Evolutionary conservation across 2,329 filamentous ascomycete genomes (phyloP), one percentile per base, ranked within the genome.

Genomic region (Tympanopsis confertula): DNA sequence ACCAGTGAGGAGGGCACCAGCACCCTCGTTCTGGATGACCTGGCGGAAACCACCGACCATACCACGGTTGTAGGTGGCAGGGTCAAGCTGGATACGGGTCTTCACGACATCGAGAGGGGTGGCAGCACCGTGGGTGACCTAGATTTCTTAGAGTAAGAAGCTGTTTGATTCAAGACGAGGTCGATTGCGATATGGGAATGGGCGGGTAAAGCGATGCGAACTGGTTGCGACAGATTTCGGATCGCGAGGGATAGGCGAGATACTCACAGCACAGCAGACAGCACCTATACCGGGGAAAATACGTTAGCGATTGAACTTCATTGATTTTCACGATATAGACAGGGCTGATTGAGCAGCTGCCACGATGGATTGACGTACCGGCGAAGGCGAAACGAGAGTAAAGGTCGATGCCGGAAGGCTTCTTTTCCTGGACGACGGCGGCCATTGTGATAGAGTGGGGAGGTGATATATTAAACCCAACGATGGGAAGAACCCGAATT

Each of bases 71-170:
- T 85, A 85, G 57, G 76, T 83, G 50, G 58, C 69, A 45, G 80
- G 81, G 64, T 85, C 80, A 53, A 85, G 78, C 65, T 86, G 81
- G 59, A 85, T 85, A 61, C 78, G 71, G 50, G 81, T 86, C 74
- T 86, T 85, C 68, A 86, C 79, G 62, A 82, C 78, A 71, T 82
- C 78, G 58, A 82, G 76, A 47, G 78, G 78, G 50, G 78, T 82
- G 53, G 82, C 68, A 54, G 68, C 74, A 56, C 78, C 78, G 64
- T 82, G 78, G 48, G 78, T 82, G 58, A 82, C 63, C 45, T 74
- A 74, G 59, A n/a, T n/a, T n/a, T n/a, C n/a, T n/a, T n/a, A n/a
- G n/a, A n/a, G n/a, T n/a, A n/a, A n/a, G n/a, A n/a, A n/a, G n/a
- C n/a, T n/a, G n/a, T n/a, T n/a, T n/a, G n/a, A n/a, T n/a, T n/a